These are phyloP conservation scores for Parasitella parasitica DNA, from an alignment of 371 early-diverging fungal species.

Conservation along the genomic window DNA sequence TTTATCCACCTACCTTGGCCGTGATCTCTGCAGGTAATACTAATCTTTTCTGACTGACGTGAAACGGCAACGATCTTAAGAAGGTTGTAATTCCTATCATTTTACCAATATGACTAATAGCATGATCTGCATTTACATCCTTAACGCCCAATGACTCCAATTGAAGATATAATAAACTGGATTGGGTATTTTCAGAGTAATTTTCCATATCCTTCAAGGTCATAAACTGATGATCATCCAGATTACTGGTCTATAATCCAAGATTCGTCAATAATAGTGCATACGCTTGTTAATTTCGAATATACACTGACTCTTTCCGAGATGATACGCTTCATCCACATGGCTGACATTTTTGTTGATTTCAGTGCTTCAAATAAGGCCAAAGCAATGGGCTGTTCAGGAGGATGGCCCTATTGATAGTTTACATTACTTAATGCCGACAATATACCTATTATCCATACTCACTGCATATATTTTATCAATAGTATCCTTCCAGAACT, in stretches of 20 bases:
- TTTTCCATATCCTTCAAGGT: constrained; percentile 79
- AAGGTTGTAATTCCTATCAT: constrained; percentile 81
- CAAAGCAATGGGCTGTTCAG: constrained; percentile 73
- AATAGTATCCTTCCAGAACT: constrained; percentile 82
- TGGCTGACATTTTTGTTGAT: constrained; percentile 49
- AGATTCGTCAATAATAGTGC: background rate
- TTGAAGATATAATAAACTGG: constrained; percentile 83
- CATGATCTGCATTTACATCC: constrained; percentile 86
- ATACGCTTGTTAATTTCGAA: background rate
- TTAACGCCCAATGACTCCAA: constrained; percentile 83
- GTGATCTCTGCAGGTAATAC: constrained; percentile 74
- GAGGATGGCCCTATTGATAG: constrained; percentile 57
- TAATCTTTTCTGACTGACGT: constrained; percentile 63
- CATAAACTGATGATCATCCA: constrained; percentile 69
- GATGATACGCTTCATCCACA: constrained; percentile 76
- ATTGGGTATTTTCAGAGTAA: constrained; percentile 87
- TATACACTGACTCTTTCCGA: constrained; percentile 58
- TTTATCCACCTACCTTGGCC: constrained; percentile 63
- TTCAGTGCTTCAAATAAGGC: constrained; percentile 56
- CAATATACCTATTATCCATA: too few relatives aligned
- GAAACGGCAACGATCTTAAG: constrained; percentile 69
- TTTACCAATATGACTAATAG: constrained; percentile 88
- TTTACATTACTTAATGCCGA: too few relatives aligned
- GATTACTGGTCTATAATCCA: constrained; percentile 55
- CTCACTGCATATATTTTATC: constrained; percentile 67